Evolutionary conservation across 2,329 filamentous ascomycete genomes (phyloP).

Genomic region (Nemania bipapillata): DNA sequence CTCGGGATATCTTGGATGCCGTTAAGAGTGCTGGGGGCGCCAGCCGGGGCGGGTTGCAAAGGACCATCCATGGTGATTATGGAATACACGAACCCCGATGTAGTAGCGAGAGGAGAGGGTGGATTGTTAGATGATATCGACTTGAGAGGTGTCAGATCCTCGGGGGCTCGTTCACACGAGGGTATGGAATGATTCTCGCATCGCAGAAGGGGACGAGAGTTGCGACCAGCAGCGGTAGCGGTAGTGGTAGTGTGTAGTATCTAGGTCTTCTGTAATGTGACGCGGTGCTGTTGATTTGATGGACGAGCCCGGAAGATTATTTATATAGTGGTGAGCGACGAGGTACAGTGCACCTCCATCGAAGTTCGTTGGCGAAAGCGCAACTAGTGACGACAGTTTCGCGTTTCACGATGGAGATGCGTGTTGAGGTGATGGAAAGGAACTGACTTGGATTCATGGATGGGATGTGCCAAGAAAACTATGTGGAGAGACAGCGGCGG

Average conservation of each 20-base stretch:
- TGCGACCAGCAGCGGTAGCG: background rate
- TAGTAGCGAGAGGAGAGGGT: background rate
- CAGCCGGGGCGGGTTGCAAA: slow-evolving; percentile 25
- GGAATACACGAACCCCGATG: slow-evolving; percentile 5
- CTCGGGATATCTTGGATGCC: slow-evolving; percentile 30
- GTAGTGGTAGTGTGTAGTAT: background rate
- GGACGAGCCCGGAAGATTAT: background rate
- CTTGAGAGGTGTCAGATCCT: background rate
- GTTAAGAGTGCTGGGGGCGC: slow-evolving; percentile 33
- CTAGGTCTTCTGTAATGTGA: background rate
- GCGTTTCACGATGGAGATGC: slow-evolving; percentile 3
- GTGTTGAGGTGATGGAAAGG: slow-evolving; percentile 17
- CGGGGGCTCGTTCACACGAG: slow-evolving; percentile 31
- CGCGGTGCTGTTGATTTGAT: too few relatives aligned
- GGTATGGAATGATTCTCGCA: slow-evolving; percentile 28
- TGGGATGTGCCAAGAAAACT: slow-evolving; percentile 27
- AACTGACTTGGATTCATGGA: background rate
- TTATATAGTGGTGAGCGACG: background rate
- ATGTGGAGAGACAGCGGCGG: slow-evolving; percentile 21
- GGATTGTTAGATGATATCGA: background rate
- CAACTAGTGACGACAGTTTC: background rate
- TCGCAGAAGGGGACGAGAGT: slow-evolving; percentile 23
- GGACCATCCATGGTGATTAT: slow-evolving; percentile 24
- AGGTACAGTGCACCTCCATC: slow-evolving; percentile 2
- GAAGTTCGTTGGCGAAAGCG: slow-evolving; percentile 1